Evolutionary conservation across 75 land plant species (phyloP).

Genomic region (Gnetum montanum): DNA sequence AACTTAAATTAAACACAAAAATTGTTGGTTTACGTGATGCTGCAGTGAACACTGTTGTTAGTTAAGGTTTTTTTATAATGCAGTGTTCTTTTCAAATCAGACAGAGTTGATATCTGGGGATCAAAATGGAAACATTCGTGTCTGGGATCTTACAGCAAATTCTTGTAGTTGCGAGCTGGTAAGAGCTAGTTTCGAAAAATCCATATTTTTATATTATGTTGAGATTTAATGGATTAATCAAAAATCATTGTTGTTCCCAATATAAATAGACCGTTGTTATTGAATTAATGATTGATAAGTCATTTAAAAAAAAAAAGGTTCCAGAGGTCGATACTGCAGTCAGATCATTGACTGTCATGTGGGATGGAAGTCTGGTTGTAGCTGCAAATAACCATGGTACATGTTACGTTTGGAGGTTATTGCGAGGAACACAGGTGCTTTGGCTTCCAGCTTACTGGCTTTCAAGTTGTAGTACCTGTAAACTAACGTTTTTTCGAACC

Average conservation of each 20-base stretch:
- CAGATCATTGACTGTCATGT: constrained; percentile 92
- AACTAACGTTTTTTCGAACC: not conserved
- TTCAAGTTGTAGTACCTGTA: not conserved
- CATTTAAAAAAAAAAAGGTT: too few relatives aligned
- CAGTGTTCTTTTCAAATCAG: constrained; percentile 27
- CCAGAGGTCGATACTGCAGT: constrained; percentile 99
- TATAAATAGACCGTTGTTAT: too few relatives aligned
- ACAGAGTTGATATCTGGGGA: constrained; percentile 96
- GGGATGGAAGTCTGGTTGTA: constrained; percentile 95
- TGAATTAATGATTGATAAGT: too few relatives aligned
- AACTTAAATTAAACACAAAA: too few relatives aligned
- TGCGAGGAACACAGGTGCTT: constrained; percentile 71
- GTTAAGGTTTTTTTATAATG: too few relatives aligned
- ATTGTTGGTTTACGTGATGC: too few relatives aligned
- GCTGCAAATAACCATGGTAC: constrained; percentile 97
- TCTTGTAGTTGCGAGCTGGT: constrained; percentile 99
- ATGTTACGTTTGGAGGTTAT: constrained; percentile 93
- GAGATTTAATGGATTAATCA: not conserved
- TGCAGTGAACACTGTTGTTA: too few relatives aligned
- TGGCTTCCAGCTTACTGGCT: too few relatives aligned
- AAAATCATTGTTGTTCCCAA: not conserved
- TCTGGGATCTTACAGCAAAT: constrained; percentile 96
- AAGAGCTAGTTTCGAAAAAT: too few relatives aligned
- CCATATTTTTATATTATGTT: too few relatives aligned
- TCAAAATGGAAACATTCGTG: constrained; percentile 98